Evolutionary conservation across 148 eudicot genomes (phyloP), one percentile per base, ranked within the genome.

Genomic region (Beta vulgaris): DNA sequence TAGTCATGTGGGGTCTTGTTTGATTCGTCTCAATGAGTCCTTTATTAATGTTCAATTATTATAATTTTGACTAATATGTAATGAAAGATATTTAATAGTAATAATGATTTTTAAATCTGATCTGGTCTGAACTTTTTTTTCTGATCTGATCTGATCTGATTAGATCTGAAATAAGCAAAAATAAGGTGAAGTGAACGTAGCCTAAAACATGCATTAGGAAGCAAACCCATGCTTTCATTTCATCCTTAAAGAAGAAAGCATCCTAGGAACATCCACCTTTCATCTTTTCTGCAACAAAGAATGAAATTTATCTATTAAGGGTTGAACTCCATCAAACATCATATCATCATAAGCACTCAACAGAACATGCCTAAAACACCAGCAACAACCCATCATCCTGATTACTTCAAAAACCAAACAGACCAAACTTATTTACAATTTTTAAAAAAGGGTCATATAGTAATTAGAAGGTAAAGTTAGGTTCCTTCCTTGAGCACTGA

Each of bases 341-440:
- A 94, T 91, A 82, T 94, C 98, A 69, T 94, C 98, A 79, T 94
- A 94, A 32, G 87, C 97, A 87, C 96, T 90, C 93, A 94, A 82
- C 81, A 94, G 59, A 83, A 46, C 86, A 84, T 78, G 62, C 91
- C 98, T 93, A 69, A 13, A 78, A 62, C 65, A 32, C 23, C 18
- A 61, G n/a, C n/a, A n/a, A 34, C 39, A 54, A 72, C 2, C 40
- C 26, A 71, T 13, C 18, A 66, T 39, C 32, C n/a, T 25, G 55
- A 23, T 62, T 57, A 23, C 29, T 25, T 31, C 37, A 19, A 48
- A 37, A 46, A 25, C 36, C 55, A 70, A 72, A 15, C 25, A 49
- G 18, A 62, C 2, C 16, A 25, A 3, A 35, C 60, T 19, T 1
- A 2, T 11, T 25, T 58, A 2, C 23, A 1, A 4, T 42, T 4